Evolutionary conservation across 257 asterid genomes (phyloP).

Genomic region (Solanum pennellii): DNA sequence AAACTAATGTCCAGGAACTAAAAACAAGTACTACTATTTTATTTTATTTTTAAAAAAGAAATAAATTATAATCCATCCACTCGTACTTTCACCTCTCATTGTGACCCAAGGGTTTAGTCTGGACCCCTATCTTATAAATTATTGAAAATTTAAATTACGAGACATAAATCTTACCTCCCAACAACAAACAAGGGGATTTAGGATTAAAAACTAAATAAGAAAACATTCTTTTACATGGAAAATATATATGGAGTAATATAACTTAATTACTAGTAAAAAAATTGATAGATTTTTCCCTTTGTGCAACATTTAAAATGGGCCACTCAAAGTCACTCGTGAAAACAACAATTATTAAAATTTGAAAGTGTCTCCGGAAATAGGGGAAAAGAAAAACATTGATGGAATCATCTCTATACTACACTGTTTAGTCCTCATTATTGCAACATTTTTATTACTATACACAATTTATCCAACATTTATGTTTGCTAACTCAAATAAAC

Average conservation of each 20-base stretch:
- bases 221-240: background rate
- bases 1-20: background rate
- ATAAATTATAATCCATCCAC: background rate
- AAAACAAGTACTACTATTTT: background rate
- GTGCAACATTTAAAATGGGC: conserved; percentile 27
- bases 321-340: conserved; percentile 32
- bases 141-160: background rate
- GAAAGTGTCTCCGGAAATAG: background rate
- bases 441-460: background rate
- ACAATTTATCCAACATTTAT: background rate
- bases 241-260: conserved; percentile 7
- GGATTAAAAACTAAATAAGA: background rate
- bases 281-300: conserved; percentile 18
- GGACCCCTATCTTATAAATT: background rate
- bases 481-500: no score
- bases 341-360: conserved; percentile 18
- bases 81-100: background rate
- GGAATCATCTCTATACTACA: background rate
- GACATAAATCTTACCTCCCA: background rate
- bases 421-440: background rate
- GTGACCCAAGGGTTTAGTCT: background rate
- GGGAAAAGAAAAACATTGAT: background rate
- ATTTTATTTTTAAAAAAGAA: background rate
- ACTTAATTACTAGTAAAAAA: background rate
- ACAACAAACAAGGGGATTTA: background rate